Conservation (phyloP, 148 eudicot species). For the Silene uniflora region DNA sequence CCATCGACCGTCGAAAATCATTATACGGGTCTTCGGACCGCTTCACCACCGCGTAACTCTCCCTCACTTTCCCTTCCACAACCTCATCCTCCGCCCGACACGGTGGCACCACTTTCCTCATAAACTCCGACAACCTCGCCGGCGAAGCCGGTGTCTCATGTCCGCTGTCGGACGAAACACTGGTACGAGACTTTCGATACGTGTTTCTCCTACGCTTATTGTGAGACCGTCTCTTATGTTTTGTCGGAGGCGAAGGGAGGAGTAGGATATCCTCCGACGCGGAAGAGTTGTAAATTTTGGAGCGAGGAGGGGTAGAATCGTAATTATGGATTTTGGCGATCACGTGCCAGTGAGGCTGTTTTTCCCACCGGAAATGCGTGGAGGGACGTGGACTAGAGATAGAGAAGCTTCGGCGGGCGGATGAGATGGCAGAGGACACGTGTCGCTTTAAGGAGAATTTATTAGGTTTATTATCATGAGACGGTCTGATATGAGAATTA, state of each 20-base stretch:
- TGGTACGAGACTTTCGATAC: slow-evolving; percentile 12
- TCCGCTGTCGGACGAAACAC: slow-evolving; percentile 30
- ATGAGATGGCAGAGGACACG: slow-evolving; percentile 37
- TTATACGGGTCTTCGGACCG: slow-evolving; percentile 63
- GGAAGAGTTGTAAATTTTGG: slow-evolving; percentile 57
- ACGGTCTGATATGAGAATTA: not conserved
- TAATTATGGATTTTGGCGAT: slow-evolving; percentile 31
- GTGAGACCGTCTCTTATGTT: slow-evolving; percentile 10
- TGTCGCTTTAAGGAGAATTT: slow-evolving; percentile 44
- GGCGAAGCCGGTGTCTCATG: slow-evolving; percentile 26
- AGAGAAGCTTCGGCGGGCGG: slow-evolving; percentile 30
- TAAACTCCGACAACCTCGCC: slow-evolving; percentile 78
- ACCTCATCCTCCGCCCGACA: slow-evolving; percentile 44
- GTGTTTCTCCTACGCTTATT: slow-evolving; percentile 4
- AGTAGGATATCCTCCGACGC: slow-evolving; percentile 36
- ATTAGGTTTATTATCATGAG: slow-evolving; percentile 7
- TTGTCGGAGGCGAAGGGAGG: slow-evolving; percentile 29
- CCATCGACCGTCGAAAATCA: slow-evolving; percentile 76
- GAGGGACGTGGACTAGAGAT: slow-evolving; percentile 17
- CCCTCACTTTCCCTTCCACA: slow-evolving; percentile 76
- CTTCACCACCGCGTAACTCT: slow-evolving; percentile 80
- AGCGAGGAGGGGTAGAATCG: slow-evolving; percentile 43
- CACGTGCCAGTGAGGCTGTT: slow-evolving; percentile 59
- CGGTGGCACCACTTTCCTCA: slow-evolving; percentile 66
- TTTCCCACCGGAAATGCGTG: slow-evolving; percentile 33